Evolutionary conservation across 2,329 filamentous ascomycete species (phyloP), one percentile per base, ranked within the genome.

Genomic region (Graphilbum ipis-grandicollis): DNA sequence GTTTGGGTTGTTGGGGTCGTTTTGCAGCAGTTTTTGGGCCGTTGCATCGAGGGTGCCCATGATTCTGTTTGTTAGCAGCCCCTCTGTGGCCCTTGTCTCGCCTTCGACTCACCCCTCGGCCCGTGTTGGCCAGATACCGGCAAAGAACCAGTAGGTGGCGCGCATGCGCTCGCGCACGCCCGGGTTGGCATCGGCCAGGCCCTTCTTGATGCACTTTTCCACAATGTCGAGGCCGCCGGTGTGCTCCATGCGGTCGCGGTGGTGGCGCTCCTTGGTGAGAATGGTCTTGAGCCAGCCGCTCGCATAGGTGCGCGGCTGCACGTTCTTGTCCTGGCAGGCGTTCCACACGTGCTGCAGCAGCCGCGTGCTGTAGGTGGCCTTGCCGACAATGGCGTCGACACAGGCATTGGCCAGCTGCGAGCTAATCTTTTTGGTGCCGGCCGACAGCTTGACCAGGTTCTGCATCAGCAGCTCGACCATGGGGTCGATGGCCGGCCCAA

Each of bases 381-480:
- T 76, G 43, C 74, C 71, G 44, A 96, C 70, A 36, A 98, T 76
- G 17, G 67, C 73, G 45, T 90, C 78, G n/a, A 93, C 76, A 0
- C 81, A 83, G 14, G 62, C 55, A 50, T 92, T 86, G 36, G 82
- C 88, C 44, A 80, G 77, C 49, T 93, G 78, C 1, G 84, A 84
- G 39, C 73, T 76, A 46, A 98, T 93, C 55, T 92, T 93, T 57
- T 98, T 98, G 34, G 88, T 92, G 19, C 76, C 77, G 9, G 77
- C 83, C 45, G 79, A 86, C 44, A 94, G 71, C 57, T 93, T 94
- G 59, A 96, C 75, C 47, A 94, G 73, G 21, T 74, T 79, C 50
- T 93, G 85, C 58, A 96, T 72, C 18, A 94, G 65, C 35, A 94
- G 72, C 56, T 96, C 88, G 8, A 90, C 79, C 75, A 93, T 81